Base-by-base conservation (phyloP, 768 basidiomycete genomes). In the Lactifluus subvellereus region DNA sequence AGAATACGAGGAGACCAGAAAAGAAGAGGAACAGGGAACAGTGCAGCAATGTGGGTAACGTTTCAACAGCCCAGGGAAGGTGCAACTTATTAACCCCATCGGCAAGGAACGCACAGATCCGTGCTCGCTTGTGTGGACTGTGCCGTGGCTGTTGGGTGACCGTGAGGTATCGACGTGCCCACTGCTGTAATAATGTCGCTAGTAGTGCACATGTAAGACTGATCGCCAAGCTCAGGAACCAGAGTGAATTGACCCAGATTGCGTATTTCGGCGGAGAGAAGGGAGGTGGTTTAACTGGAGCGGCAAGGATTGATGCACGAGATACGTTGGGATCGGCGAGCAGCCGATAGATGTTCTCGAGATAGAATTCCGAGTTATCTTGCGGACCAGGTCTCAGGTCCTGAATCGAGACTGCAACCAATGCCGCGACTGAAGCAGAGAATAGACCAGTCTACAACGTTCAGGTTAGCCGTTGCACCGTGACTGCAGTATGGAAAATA, bases 11-110 rank as follows among this genome's bases (percentile, higher is more conserved):
- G 18, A 57, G 56, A 27, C 45, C 56, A 20, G 56, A 18, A 22
- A 57, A 48, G 56, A 57, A 57, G 32, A 57, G 56, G 56, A 57
- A 57, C 6, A 57, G 43, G 43, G 56, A 57, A 48, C 37, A 3
- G 22, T 57, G 56, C 5, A 57, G 18, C 42, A 57, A 32, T 0
- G 43, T 3, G n/a, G 55, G 56, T 20, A 57, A 32, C 10, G 56
- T 43, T 16, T 35, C 56, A 16, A 57, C 56, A 5, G 11, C 56
- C 18, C 5, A 14, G 6, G 56, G 56, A 7, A 57, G 43, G n/a
- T 48, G 56, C 8, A 47, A 27, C 2, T 57, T 47, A 0, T 45
- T 45, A 2, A 57, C 33, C 3, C 43, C 45, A 11, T 57, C 32
- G 8, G 45, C 8, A 33, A 35, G 48, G 43, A 48, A 48, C 0